Base-by-base conservation (phyloP, 2,329 filamentous ascomycete genomes). In the Penicillium sp. region DNA sequence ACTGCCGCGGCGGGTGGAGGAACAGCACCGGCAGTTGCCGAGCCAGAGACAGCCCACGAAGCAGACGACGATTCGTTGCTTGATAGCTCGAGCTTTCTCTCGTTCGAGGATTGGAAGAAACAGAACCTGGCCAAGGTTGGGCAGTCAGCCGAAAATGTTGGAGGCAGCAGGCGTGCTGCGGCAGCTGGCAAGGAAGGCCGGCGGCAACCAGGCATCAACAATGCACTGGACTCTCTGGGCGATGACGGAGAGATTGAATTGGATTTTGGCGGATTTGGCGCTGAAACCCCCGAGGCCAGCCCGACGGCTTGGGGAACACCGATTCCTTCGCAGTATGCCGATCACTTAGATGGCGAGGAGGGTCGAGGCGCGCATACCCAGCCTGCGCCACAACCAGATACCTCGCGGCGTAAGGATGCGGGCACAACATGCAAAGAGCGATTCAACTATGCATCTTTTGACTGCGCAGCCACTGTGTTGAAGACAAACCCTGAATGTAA, bases 71-170 rank as follows among this genome's bases (percentile, higher is more conserved):
- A 90, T 50, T 88, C 86, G 1, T 83, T 85, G 0, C 80, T 90
- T 11, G 88, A 91, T 69, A 90, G 91, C 66, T 85, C 88, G 48
- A 89, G 92, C 6, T 98, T 98, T 74, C 87, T 98, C 69, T 97
- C 95, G 0, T 99, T 99, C 69, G 95, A 98, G 73, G 94, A 98
- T 70, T 99, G 95, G 95, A 98, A 96, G 79, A 91, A 90, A 71
- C 90, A 93, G 81, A 96, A 96, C 78, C 80, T 98, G 17, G 90
- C 89, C 54, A 91, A 92, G 72, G 89, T 87, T 3, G 94, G 92
- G 12, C 94, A 97, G 71, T 92, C 81, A 71, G 90, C 78, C 66
- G 91, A 84, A 76, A 88, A 84, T 76, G 83, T 84, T 72, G 90
- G 79, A 73, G 86, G 82, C 66, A 82, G 70, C 74, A 81, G 79